Evolutionary conservation across 306 rosid genomes (phyloP).

Genomic region (Lathyrus sativus): DNA sequence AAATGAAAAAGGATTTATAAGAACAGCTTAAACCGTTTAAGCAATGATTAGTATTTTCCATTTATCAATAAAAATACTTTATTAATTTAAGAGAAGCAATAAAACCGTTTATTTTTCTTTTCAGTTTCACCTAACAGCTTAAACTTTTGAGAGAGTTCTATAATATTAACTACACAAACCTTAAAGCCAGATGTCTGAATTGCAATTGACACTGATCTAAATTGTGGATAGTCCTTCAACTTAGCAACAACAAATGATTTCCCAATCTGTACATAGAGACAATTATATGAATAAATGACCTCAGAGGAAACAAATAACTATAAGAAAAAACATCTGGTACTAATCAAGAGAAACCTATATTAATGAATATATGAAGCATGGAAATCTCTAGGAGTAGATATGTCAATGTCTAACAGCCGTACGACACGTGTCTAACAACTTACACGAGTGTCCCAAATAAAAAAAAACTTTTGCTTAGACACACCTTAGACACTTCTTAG

Average conservation of each 20-base stretch:
- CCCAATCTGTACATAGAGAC: conserved; percentile 63
- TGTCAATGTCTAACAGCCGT: too few species aligned
- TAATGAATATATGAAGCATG: neutral
- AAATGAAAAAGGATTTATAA: conserved; percentile 4
- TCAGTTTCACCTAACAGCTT: conserved; percentile 4
- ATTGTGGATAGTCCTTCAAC: conserved; percentile 94
- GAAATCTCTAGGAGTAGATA: too few species aligned
- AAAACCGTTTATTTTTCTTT: conserved; percentile 21
- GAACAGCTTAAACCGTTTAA: conserved; percentile 12
- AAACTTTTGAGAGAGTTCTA: conserved; percentile 3
- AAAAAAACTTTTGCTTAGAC: too few species aligned
- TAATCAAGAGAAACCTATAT: conserved; percentile 7
- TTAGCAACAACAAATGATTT: conserved; percentile 68
- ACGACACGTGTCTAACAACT: too few species aligned
- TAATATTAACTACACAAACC: conserved; percentile 52
- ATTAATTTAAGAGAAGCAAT: conserved; percentile 22
- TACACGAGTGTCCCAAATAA: too few species aligned
- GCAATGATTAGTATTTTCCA: conserved; percentile 8
- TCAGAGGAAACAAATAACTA: conserved; percentile 30
- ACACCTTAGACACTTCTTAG: too few species aligned
- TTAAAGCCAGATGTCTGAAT: conserved; percentile 81
- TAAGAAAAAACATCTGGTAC: conserved; percentile 13
- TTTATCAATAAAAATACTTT: neutral
- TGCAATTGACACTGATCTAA: conserved; percentile 75
- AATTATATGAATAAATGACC: conserved; percentile 29